Evolutionary conservation across 345 rosid species (phyloP), one percentile per base, ranked within the genome.

Genomic region (Dipteronia sinensis): DNA sequence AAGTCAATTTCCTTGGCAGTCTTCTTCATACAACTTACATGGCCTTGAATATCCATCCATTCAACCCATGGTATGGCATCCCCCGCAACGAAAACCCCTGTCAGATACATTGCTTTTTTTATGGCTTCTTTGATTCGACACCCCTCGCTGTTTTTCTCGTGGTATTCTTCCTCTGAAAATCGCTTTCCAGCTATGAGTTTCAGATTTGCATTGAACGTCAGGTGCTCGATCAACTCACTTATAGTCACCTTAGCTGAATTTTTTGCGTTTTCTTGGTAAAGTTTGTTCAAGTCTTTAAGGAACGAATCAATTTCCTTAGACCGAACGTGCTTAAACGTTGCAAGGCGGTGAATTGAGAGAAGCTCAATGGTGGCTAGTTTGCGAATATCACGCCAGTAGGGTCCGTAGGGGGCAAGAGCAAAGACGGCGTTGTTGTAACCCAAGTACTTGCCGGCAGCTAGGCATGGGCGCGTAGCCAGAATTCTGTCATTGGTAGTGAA

Each of bases 371-470:
- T 87, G 65, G 82, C 71, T 22, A 90, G 72, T 76, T 89, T 90
- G 40, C 97, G 87, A 49, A 92, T 63, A 51, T 87, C 86, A 5
- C 93, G 91, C 94, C 94, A 92, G 49, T 90, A 89, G 29, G 80
- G 78, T n/a, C 94, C 94, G 23, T 92, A 90, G 0, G 91, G 91
- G n/a, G 86, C 87, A 11, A 92, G 29, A 7, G 87, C 78, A 2
- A 92, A 76, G 8, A 69, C 3, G 2, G 95, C 93, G 71, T 84
- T 82, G 76, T 87, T 79, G 70, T 92, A 90, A 16, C 93, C 93
- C 23, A 92, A 31, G 55, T 89, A 76, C 59, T 81, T 82, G 2
- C 95, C 93, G 2, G 81, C 82, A 8, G 87, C 87, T 64, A 87
- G 81, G 72, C 67, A 86, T 19, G 92, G 88, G 29, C 95, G 80